Evolutionary conservation across 345 rosid genomes (phyloP), one percentile per base, ranked within the genome.

Genomic region (Hevea brasiliensis): DNA sequence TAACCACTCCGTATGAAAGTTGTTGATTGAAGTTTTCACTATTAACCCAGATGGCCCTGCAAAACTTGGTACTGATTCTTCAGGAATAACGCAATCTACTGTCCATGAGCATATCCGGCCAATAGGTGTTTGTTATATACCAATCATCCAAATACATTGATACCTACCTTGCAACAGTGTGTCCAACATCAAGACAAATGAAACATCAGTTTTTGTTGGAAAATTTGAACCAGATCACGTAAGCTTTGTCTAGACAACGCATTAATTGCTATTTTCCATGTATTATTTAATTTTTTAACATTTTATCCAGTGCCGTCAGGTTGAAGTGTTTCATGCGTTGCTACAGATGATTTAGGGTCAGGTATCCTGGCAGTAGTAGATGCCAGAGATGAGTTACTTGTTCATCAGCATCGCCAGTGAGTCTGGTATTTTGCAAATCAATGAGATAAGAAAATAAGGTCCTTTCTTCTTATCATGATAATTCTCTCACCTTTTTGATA

Each of bases 321-420:
- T 75, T 69, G 85, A 44, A 67, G 80, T 41, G 84, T 88, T 77
- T 81, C 91, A 26, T 88, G 98, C 79, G 86, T 94, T 50, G 88
- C 90, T 9, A 81, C 89, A 0, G 93, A 89, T 76, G 89, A 84
- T 73, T 85, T 90, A 29, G 81, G 79, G 57, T 72, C 89, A 11
- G 80, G 85, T 45, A 72, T 84, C 41, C 15, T 92, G 45, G 92
- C 89, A 20, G 76, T 86, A 53, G 89, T 85, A 54, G 86, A 85
- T 61, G 79, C 79, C 65, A 88, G 81, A 21, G 97, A 96, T 65
- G 87, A 88, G 80, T 77, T 94, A 71, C 75, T 89, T 71, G 81
- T 94, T 40, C 92, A 84, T 83, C 78, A 62, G 20, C 56, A 35
- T 63, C 73, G 68, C 8, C 53, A 75, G 70, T 61, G 73, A 26